Conservation (phyloP, 225 moss, liverwort and hornwort species). For the Neckera pumila region DNA sequence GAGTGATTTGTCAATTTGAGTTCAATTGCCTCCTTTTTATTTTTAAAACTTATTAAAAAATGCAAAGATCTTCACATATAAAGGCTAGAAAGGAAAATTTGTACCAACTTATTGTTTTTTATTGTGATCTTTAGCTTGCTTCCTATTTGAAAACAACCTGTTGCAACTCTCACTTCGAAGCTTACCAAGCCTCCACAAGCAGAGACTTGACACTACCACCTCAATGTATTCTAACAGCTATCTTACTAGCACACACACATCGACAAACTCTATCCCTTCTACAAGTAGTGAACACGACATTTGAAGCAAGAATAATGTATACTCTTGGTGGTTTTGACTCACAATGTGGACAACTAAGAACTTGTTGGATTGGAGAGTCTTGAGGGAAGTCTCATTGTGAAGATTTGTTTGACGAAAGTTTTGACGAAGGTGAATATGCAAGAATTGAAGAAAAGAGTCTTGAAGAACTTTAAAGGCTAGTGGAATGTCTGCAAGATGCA, state of each 20-base stretch:
- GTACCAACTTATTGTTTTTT: not conserved
- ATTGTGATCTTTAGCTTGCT: accelerated
- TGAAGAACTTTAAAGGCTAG: not conserved
- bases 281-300: accelerated
- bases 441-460: not conserved
- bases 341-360: not conserved
- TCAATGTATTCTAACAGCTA: not conserved
- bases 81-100: not conserved
- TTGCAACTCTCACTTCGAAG: not conserved
- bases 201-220: not conserved
- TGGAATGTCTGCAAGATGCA: not conserved
- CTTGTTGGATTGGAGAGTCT: not conserved
- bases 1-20: not conserved
- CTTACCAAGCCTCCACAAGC: not conserved
- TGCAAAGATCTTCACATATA: not conserved
- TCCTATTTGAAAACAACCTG: not conserved
- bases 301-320: not conserved
- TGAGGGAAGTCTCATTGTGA: accelerated
- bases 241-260: accelerated
- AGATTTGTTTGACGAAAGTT: no score
- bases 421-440: not conserved
- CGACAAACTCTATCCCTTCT: accelerated
- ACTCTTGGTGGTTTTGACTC: no score
- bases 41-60: not conserved
- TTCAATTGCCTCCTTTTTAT: not conserved